These are phyloP conservation scores for Barbarea vulgaris DNA, from an alignment of 345 rosid species.

Conservation along the genomic window DNA sequence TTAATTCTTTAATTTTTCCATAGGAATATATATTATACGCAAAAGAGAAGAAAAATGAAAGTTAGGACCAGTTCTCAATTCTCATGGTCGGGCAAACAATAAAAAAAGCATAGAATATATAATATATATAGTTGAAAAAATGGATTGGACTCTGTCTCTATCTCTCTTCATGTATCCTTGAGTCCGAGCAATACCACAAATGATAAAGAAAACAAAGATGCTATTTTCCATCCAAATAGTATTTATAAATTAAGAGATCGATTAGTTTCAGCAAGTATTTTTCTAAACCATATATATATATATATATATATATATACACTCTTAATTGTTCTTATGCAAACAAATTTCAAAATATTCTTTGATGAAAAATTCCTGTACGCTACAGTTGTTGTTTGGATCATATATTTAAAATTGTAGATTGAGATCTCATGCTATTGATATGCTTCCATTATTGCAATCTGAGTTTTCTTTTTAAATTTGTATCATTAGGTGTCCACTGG, in stretches of 20 bases:
- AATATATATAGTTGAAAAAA: conserved; percentile 12
- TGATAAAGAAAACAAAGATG: background rate
- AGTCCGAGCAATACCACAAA: conserved; percentile 19
- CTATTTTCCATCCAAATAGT: background rate
- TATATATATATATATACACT: background rate
- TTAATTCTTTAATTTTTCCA: background rate
- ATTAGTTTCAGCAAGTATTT: background rate
- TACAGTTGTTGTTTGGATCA: conserved; percentile 22
- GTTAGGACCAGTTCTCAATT: conserved; percentile 37
- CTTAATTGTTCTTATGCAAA: background rate
- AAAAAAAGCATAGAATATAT: conserved; percentile 33
- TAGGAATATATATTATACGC: conserved; percentile 11
- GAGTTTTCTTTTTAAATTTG: conserved; percentile 15
- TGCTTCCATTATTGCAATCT: conserved; percentile 40
- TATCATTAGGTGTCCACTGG: conserved; percentile 35
- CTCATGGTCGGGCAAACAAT: conserved; percentile 32
- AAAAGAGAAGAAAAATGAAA: background rate
- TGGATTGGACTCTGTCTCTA: background rate
- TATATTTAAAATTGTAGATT: conserved; percentile 9
- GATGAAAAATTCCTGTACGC: conserved; percentile 29
- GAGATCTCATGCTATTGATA: conserved; percentile 33
- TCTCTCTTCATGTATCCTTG: conserved; percentile 13
- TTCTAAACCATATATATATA: background rate
- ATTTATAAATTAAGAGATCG: background rate
- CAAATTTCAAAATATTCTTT: background rate